Evolutionary conservation across 2,329 filamentous ascomycete genomes (phyloP).

Genomic region (Onygena corvina): DNA sequence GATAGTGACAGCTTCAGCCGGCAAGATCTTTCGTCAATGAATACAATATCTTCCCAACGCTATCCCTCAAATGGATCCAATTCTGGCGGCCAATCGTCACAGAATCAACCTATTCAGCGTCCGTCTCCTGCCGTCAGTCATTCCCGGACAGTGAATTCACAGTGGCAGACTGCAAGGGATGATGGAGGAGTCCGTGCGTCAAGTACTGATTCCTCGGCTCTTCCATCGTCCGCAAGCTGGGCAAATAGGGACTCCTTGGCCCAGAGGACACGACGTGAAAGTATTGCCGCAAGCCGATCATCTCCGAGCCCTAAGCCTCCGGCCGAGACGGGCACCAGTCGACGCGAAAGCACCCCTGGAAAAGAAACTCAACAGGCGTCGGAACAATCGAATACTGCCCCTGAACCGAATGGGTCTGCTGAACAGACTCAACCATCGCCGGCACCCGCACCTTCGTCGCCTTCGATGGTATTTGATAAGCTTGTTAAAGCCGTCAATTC

Average conservation of each 20-base stretch:
- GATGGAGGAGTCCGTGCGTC: conserved; percentile 47
- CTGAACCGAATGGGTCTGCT: background rate
- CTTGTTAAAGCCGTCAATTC: conserved; percentile 39
- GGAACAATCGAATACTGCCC: background rate
- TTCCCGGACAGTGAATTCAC: conserved; percentile 50
- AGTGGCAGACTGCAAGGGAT: conserved; percentile 58
- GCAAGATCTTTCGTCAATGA: conserved; percentile 88
- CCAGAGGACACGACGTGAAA: conserved; percentile 55
- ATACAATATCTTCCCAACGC: conserved; percentile 69
- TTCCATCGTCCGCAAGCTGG: conserved; percentile 91
- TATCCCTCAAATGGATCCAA: conserved; percentile 28
- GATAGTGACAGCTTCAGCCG: conserved; percentile 94
- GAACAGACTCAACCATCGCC: background rate
- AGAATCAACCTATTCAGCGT: conserved; percentile 26
- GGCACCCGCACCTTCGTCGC: conserved; percentile 5
- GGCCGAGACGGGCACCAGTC: conserved; percentile 33
- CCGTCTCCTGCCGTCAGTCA: conserved; percentile 37
- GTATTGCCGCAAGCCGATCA: conserved; percentile 67
- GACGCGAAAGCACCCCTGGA: conserved; percentile 10
- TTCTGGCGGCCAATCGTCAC: conserved; percentile 20
- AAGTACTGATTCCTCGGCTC: conserved; percentile 65
- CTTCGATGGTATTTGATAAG: conserved; percentile 26
- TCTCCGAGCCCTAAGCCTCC: conserved; percentile 64
- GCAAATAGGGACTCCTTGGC: conserved; percentile 56
- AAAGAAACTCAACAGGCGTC: conserved; percentile 4